Evolutionary conservation across 2,329 filamentous ascomycete genomes (phyloP).

Genomic region (Trichoderma gracile): DNA sequence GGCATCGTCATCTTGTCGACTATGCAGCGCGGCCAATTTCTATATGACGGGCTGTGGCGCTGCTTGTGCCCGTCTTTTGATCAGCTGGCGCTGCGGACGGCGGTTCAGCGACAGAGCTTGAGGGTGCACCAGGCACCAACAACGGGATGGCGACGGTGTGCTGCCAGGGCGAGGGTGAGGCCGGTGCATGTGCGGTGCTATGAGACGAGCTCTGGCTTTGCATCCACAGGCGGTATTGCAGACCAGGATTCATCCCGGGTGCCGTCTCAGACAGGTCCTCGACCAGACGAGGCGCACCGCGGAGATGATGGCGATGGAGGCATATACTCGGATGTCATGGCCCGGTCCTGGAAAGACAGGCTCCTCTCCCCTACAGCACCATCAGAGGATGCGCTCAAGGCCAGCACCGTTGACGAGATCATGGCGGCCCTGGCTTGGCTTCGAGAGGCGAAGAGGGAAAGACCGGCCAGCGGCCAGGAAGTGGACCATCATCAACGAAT

Average conservation of each 20-base stretch:
- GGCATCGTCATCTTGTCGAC: too few species aligned
- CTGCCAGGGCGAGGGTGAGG: neutral
- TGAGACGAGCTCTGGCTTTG: constrained; percentile 25
- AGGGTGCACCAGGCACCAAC: constrained; percentile 17
- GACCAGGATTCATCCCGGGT: neutral
- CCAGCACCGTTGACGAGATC: constrained; percentile 33
- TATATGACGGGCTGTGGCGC: constrained; percentile 62
- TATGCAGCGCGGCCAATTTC: constrained; percentile 40
- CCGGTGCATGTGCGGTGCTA: constrained; percentile 29
- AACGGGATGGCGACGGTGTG: constrained; percentile 25
- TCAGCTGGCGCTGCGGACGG: constrained; percentile 39
- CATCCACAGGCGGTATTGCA: neutral
- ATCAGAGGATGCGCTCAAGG: constrained; percentile 27
- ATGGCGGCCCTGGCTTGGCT: constrained; percentile 35
- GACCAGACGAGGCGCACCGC: neutral
- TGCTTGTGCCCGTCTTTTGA: constrained; percentile 62
- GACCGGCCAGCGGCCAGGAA: constrained; percentile 28
- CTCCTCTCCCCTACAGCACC: constrained; percentile 30
- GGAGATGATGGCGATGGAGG: neutral
- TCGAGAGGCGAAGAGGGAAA: constrained; percentile 30
- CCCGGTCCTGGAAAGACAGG: constrained; percentile 23
- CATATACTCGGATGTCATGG: neutral
- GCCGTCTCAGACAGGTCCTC: neutral
- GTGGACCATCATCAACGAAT: constrained; percentile 36
- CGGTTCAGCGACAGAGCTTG: constrained; percentile 32